Evolutionary conservation across 225 moss, liverwort and hornwort species (phyloP).

Genomic region (Pseudisothecium myosuroides): DNA sequence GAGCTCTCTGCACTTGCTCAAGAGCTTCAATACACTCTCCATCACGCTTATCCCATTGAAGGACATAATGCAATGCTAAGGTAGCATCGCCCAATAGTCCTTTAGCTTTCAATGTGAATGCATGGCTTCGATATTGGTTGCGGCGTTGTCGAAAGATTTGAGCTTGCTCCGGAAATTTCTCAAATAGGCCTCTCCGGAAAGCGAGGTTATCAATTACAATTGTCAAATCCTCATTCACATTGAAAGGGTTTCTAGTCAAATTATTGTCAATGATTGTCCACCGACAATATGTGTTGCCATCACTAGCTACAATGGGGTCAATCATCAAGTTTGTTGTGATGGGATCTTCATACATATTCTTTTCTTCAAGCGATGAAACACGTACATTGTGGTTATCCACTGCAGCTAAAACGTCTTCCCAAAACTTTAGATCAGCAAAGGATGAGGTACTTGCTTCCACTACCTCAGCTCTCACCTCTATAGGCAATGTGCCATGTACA

Average conservation of each 20-base stretch:
- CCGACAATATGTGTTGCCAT: neutral
- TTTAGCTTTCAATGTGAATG: neutral
- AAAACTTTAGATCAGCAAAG: neutral
- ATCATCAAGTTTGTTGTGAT: neutral
- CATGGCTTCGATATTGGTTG: neutral
- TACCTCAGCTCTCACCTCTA: neutral
- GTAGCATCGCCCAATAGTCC: neutral
- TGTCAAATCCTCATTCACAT: neutral
- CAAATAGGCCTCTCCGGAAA: neutral
- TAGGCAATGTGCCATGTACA: neutral
- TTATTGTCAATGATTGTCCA: neutral
- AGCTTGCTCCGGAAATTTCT: neutral
- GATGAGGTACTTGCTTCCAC: neutral
- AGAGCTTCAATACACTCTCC: neutral
- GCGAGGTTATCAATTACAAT: neutral
- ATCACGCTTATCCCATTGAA: neutral
- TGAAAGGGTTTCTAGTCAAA: neutral
- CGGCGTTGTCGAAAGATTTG: neutral
- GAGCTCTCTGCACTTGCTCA: neutral
- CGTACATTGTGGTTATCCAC: neutral
- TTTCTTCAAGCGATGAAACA: rapidly evolving
- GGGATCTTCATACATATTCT: neutral
- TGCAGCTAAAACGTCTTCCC: neutral
- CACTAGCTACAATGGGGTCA: neutral
- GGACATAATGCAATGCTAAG: neutral